Evolutionary conservation across 148 eudicot species (phyloP), one percentile per base, ranked within the genome.

Genomic region (Dysphania ambrosioides): DNA sequence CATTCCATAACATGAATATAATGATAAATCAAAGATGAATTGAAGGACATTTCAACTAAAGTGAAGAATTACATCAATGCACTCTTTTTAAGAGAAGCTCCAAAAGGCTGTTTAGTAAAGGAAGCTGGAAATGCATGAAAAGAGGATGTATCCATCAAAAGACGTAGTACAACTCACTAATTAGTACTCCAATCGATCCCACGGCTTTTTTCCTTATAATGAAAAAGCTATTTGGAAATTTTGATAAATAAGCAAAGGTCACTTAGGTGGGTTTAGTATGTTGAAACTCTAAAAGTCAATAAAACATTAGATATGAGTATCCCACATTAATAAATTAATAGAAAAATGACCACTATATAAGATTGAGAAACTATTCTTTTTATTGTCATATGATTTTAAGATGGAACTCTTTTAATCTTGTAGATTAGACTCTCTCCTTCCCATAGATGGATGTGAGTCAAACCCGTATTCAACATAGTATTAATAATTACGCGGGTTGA

Each of bases 401-500:
- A n/a, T n/a, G n/a, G n/a, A n/a, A n/a, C n/a, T n/a, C n/a, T n/a
- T n/a, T n/a, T n/a, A n/a, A n/a, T n/a, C n/a, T n/a, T n/a, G n/a
- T n/a, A n/a, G n/a, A n/a, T n/a, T n/a, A n/a, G n/a, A n/a, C n/a
- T n/a, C n/a, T n/a, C n/a, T n/a, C n/a, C n/a, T n/a, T n/a, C n/a
- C n/a, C n/a, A n/a, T n/a, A n/a, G n/a, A n/a, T n/a, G n/a, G n/a
- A n/a, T n/a, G n/a, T n/a, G n/a, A n/a, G n/a, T n/a, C n/a, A n/a
- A n/a, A n/a, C n/a, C n/a, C n/a, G n/a, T n/a, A n/a, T n/a, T n/a
- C n/a, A n/a, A n/a, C n/a, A n/a, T 47, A 47, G 16, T 47, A n/a
- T n/a, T n/a, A n/a, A n/a, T n/a, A 16, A 47, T 47, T 47, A 79
- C 57, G 70, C 47, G 29, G 73, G 77, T 67, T 61, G 74, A 79